Percentiles rank a stretch among this genome's conserved stretches.
phyloP scores from a whole-genome alignment of 208 protist genomes.

The Trypanosoma mega region DNA sequence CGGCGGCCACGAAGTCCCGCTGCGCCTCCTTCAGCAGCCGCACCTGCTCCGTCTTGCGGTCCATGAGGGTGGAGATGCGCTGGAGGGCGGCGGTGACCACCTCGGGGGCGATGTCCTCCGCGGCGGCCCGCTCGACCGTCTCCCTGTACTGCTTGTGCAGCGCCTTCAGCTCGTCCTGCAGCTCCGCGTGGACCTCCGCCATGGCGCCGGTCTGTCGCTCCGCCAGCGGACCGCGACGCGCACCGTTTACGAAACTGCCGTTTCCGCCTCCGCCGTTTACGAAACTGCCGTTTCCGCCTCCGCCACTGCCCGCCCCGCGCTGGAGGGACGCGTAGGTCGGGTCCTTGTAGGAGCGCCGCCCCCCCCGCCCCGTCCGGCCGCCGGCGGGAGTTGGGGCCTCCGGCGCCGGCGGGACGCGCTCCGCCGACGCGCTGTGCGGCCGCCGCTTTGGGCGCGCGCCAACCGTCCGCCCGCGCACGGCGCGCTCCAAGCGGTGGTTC shows the following conservation, averaged over 20 bases:
- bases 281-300: constrained; percentile 38
- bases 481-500: constrained; percentile 71
- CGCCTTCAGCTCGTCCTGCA: constrained; percentile 61
- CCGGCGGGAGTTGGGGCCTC: neutral
- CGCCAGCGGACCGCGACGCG: neutral
- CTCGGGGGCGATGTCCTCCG: constrained; percentile 52
- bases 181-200: constrained; percentile 56
- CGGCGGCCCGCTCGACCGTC: constrained; percentile 44
- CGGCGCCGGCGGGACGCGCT: too few relatives aligned
- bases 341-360: constrained; percentile 56
- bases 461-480: constrained; percentile 68
- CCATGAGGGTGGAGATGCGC: constrained; percentile 57
- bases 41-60: constrained; percentile 83
- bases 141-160: constrained; percentile 78
- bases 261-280: neutral
- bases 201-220: constrained; percentile 27
- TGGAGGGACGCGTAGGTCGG: constrained; percentile 85
- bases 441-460: constrained; percentile 23
- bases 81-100: constrained; percentile 54
- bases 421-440: too few relatives aligned
- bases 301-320: constrained; percentile 65
- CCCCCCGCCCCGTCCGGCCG: neutral
- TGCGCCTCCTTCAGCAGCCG: constrained; percentile 61
- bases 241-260: neutral
- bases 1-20: constrained; percentile 31